Conservation (phyloP, 2,329 filamentous ascomycete genomes). For the Venturia carpophila region DNA sequence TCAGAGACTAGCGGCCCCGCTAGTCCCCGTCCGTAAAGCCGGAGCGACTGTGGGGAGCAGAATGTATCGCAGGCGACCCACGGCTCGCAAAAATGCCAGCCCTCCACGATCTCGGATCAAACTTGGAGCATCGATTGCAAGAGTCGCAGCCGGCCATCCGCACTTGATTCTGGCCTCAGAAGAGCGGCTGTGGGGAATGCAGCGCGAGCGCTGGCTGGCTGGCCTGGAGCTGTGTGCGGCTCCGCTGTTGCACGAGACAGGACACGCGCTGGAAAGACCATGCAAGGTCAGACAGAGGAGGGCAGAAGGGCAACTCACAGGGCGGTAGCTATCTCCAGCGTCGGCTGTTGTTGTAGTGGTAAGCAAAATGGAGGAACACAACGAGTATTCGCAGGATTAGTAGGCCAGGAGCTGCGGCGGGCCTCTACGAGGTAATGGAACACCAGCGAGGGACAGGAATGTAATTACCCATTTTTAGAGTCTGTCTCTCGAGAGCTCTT, state of each 20-base stretch:
- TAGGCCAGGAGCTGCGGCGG: background rate
- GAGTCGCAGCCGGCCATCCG: background rate
- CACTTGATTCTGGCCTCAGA: background rate
- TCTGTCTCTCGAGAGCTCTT: slow-evolving; percentile 1
- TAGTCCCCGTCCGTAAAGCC: background rate
- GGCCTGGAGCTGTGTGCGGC: background rate
- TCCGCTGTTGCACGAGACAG: slow-evolving; percentile 2
- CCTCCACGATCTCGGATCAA: background rate
- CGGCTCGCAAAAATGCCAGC: background rate
- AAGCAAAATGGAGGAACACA: background rate
- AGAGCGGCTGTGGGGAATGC: background rate
- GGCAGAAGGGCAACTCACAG: background rate
- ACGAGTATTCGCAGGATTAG: slow-evolving; percentile 4
- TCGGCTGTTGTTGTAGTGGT: slow-evolving; percentile 8
- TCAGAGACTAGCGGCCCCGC: background rate
- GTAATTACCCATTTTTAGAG: slow-evolving; percentile 14
- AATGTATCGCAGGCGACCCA: background rate
- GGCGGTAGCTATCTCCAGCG: slow-evolving; percentile 11
- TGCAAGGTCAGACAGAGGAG: background rate
- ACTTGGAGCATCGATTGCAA: background rate
- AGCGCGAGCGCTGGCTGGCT: too few relatives aligned
- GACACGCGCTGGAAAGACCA: background rate
- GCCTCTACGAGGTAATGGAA: background rate
- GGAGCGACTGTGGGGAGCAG: too few relatives aligned
- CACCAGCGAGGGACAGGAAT: background rate